Conservation (phyloP, 192 early-diverging fungal genomes). For the Coemansia umbellata region DNA sequence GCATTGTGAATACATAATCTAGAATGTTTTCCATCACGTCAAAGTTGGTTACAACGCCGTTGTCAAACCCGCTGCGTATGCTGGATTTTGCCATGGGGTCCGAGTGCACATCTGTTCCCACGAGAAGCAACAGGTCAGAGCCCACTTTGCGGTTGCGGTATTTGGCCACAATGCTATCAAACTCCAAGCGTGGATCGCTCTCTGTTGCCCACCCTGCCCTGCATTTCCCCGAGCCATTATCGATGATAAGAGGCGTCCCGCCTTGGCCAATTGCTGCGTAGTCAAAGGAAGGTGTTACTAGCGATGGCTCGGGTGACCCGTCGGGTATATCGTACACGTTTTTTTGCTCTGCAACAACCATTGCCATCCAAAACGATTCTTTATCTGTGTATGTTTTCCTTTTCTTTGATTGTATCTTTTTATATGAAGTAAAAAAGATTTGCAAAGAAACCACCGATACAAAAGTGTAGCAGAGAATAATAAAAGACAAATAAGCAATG, state of each 20-base stretch:
- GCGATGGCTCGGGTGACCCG: constrained; percentile 31
- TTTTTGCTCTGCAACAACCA: neutral
- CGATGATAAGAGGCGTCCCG: constrained; percentile 60
- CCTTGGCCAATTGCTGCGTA: constrained; percentile 47
- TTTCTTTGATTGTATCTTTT: too few species aligned
- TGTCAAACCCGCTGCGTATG: constrained; percentile 40
- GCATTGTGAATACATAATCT: constrained; percentile 80
- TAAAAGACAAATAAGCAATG: too few species aligned
- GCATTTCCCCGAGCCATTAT: constrained; percentile 73
- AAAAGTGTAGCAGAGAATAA: too few species aligned
- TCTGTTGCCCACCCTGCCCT: constrained; percentile 82
- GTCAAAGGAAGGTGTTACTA: constrained; percentile 52
- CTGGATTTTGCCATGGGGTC: constrained; percentile 44
- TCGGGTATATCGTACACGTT: constrained; percentile 50
- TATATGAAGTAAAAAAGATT: too few species aligned
- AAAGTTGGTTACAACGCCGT: constrained; percentile 42
- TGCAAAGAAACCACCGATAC: too few species aligned
- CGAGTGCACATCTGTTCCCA: constrained; percentile 33
- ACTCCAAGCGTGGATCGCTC: constrained; percentile 52
- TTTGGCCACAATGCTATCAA: constrained; percentile 72
- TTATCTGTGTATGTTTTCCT: too few species aligned
- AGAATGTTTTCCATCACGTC: constrained; percentile 69
- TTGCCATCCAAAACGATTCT: neutral
- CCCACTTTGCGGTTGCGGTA: constrained; percentile 53
- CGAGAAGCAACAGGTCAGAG: constrained; percentile 25